Percentiles rank a stretch among this genome's conserved stretches.
Evolutionary conservation across 805 yeast genomes (phyloP).

Genomic region (Jamesozyma gamospora): DNA sequence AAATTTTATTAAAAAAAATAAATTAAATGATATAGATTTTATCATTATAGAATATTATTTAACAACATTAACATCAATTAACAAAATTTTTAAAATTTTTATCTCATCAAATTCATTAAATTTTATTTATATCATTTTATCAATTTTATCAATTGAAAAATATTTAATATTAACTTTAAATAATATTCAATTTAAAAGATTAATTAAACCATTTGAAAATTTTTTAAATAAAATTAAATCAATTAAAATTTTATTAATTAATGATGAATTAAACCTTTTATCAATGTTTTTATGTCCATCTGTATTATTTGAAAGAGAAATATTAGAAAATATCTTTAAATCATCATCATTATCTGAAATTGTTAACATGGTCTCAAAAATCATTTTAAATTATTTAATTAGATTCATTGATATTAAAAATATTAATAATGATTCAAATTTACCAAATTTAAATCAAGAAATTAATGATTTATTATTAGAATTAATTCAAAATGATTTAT

Average conservation of each 20-base stretch:
- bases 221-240: constrained; percentile 3
- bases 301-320: constrained; percentile 12
- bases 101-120: constrained; percentile 6
- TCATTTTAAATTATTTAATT: constrained; percentile 4
- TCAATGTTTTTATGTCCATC: constrained; percentile 14
- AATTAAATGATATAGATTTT: constrained; percentile 8
- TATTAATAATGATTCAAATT: background rate
- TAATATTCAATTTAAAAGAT: constrained; percentile 4
- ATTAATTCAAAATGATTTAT: constrained; percentile 11
- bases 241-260: constrained; percentile 5
- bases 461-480: constrained; percentile 2
- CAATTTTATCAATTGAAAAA: constrained; percentile 10
- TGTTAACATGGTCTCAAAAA: constrained; percentile 8
- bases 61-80: constrained; percentile 5
- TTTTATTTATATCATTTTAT: constrained; percentile 7
- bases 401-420: constrained; percentile 7
- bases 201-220: constrained; percentile 6
- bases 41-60: constrained; percentile 3
- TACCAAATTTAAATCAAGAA: background rate
- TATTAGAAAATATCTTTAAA: constrained; percentile 10
- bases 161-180: constrained; percentile 4
- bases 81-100: constrained; percentile 9
- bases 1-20: constrained; percentile 1
- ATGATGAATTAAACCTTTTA: constrained; percentile 10
- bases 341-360: constrained; percentile 13